Conservation (phyloP, 306 rosid species). For the Senna siamea region DNA sequence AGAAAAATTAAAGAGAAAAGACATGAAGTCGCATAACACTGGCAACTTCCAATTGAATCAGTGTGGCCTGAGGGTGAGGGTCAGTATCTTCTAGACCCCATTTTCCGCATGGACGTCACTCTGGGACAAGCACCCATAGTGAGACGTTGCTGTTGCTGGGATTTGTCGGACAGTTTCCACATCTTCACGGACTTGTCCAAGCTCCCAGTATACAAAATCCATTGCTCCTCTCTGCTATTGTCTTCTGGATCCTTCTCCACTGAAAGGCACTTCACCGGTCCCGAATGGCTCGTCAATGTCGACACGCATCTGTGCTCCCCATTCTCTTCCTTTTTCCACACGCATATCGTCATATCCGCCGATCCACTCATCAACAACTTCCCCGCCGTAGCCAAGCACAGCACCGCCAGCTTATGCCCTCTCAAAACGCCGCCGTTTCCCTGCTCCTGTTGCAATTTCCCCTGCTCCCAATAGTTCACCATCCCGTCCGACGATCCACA, state of each 20-base stretch:
- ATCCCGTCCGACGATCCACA: constrained; percentile 82
- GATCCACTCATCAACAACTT: constrained; percentile 75
- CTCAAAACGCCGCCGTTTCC: constrained; percentile 55
- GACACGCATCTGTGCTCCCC: constrained; percentile 56
- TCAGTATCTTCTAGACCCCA: constrained; percentile 48
- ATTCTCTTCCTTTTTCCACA: constrained; percentile 60
- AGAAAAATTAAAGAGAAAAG: too few species aligned
- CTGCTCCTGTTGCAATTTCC: constrained; percentile 40
- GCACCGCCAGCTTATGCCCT: constrained; percentile 77
- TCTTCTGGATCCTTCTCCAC: constrained; percentile 55
- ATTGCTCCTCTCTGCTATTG: constrained; percentile 19
- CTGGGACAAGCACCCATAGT: constrained; percentile 44
- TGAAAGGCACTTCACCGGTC: constrained; percentile 93
- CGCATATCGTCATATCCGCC: constrained; percentile 83
- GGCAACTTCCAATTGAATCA: too few species aligned
- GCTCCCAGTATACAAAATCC: constrained; percentile 90
- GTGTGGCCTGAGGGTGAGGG: too few species aligned
- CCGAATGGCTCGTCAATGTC: constrained; percentile 66
- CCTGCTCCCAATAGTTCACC: constrained; percentile 71
- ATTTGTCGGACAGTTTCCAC: constrained; percentile 72
- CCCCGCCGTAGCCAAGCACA: constrained; percentile 71
- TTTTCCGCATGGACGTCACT: constrained; percentile 40
- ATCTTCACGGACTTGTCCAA: constrained; percentile 93
- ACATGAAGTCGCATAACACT: too few species aligned
- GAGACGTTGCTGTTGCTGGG: too few species aligned